A percentile compares a stretch with the other conserved stretches of the same genome.
Evolutionary conservation across 2,329 filamentous ascomycete species (phyloP).

Genomic region (Plenodomus lindquistii): DNA sequence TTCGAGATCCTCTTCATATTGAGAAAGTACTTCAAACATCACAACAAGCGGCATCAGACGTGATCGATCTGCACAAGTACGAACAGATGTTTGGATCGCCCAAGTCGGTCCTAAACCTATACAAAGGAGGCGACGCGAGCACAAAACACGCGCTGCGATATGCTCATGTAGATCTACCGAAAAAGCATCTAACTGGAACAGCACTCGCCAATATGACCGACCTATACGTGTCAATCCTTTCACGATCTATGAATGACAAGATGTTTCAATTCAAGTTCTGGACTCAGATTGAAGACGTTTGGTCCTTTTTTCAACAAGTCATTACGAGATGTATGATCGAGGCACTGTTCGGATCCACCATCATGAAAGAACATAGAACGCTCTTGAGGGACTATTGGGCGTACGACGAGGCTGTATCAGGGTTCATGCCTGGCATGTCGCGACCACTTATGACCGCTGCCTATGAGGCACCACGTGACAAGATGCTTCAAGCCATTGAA

Average conservation of each 20-base stretch:
- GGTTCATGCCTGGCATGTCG: conserved; percentile 22
- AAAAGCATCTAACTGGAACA: conserved; percentile 20
- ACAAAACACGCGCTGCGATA: conserved; percentile 2
- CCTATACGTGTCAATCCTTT: conserved; percentile 24
- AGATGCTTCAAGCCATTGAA: conserved; percentile 22
- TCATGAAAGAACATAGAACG: conserved; percentile 31
- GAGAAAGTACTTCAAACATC: conserved; percentile 17
- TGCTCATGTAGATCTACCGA: conserved; percentile 9
- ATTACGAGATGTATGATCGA: conserved; percentile 29
- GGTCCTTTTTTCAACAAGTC: conserved; percentile 35
- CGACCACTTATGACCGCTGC: conserved; percentile 16
- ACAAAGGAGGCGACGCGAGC: neutral
- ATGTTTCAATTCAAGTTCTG: conserved; percentile 34
- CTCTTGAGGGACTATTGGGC: conserved; percentile 32
- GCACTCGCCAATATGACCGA: conserved; percentile 13
- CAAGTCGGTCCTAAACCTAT: conserved; percentile 6
- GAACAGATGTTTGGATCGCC: conserved; percentile 21
- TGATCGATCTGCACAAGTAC: conserved; percentile 6
- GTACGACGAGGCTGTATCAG: conserved; percentile 25
- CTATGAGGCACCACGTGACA: conserved; percentile 20
- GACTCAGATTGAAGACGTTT: conserved; percentile 37
- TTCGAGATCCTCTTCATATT: conserved; percentile 27
- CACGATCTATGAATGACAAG: conserved; percentile 30
- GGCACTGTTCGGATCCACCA: conserved; percentile 26
- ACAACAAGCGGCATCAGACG: conserved; percentile 8